Base-by-base conservation (phyloP, 495 filamentous ascomycete genomes). In the Ascodesmis nigricans region DNA sequence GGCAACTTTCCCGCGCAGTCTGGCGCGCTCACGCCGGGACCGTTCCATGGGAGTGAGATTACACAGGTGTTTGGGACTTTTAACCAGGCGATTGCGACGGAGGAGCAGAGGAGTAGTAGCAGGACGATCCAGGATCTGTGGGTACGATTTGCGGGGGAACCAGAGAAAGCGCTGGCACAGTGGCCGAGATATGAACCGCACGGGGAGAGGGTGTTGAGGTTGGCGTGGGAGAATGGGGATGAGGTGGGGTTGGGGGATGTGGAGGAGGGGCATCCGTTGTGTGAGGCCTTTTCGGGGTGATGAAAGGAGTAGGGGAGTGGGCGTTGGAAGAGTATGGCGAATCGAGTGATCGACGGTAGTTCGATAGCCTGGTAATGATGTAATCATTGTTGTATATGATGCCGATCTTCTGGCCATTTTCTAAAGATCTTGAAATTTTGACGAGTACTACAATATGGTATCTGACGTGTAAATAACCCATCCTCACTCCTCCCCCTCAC, bases 131-230 rank as follows among this genome's bases (percentile, higher is more conserved):
- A 34, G 15, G 14, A 5, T 6, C 3, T 19, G 4, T 40, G 37
- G 37, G 28, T 31, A n/a, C 11, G n/a, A 8, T 40, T 40, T 35
- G 37, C 31, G 29, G 21, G 6, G 13, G 21, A 40, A n/a, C 37
- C 37, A 18, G 14, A 18, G 6, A 27, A 18, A 7, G 37, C 19
- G 16, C 20, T 40, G 11, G 23, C 15, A 15, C 8, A 23, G 20
- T 36, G 33, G 33, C 21, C 21, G 33, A 25, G 11, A 2, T 36
- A 36, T 17, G 21, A 1, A 11, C 13, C 21, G 8, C 21, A 7
- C 4, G 33, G 33, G 8, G 18, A 36, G 1, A 36, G 21, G 20
- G 21, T 36, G 3, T 20, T 18, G 8, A 23, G 27, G 33, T 11
- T 36, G 5, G 25, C 27, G 14, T 7, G 13, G 16, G 11, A 36